Conservation (phyloP, 106 monocot species). For the Alisma plantagoaquatica region DNA sequence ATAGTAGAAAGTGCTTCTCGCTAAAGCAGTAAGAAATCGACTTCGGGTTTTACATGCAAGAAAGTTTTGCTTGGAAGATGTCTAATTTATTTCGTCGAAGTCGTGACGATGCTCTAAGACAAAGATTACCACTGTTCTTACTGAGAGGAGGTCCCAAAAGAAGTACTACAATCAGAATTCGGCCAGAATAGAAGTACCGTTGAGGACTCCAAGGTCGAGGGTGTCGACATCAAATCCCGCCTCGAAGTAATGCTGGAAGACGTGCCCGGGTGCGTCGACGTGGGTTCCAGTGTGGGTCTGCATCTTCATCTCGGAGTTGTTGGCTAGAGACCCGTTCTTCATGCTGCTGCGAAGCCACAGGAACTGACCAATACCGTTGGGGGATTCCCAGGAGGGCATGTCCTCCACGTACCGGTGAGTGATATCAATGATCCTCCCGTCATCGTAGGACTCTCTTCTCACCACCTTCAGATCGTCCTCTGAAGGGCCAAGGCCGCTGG, state of each 20-base stretch:
- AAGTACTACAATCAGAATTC: too few relatives aligned
- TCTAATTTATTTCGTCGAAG: too few relatives aligned
- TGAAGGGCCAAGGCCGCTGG: slow-evolving; percentile 2
- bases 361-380: slow-evolving; percentile 57
- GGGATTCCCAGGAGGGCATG: slow-evolving; percentile 54
- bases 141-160: too few relatives aligned
- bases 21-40: too few relatives aligned
- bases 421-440: slow-evolving; percentile 83
- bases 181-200: too few relatives aligned
- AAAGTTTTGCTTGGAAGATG: too few relatives aligned
- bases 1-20: too few relatives aligned
- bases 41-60: too few relatives aligned
- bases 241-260: slow-evolving; percentile 81
- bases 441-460: slow-evolving; percentile 60
- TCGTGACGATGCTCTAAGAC: too few relatives aligned
- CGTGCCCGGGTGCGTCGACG: slow-evolving; percentile 89
- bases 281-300: slow-evolving; percentile 73
- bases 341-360: slow-evolving; percentile 61
- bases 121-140: too few relatives aligned
- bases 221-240: slow-evolving; percentile 91
- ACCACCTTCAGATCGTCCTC: slow-evolving; percentile 15
- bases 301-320: slow-evolving; percentile 67
- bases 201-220: slow-evolving; percentile 73
- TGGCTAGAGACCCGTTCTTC: slow-evolving; percentile 62
- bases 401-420: slow-evolving; percentile 58